Base-by-base conservation (phyloP, 139 green algal genomes). In the Mesotaenium endlicherianum region DNA sequence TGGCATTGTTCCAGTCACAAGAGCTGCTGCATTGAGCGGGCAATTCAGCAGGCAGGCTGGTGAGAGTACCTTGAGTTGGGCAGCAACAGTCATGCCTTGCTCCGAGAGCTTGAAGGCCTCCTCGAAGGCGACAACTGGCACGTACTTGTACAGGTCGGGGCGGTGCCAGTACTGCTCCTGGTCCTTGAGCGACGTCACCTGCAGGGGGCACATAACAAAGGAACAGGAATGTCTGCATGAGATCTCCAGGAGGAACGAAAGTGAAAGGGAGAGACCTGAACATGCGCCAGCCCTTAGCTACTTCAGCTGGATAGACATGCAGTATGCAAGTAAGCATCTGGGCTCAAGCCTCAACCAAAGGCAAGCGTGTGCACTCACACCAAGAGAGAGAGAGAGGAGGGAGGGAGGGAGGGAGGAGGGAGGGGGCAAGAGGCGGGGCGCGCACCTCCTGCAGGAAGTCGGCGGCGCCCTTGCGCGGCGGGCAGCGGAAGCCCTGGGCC, bases 391-490 rank as follows among this genome's bases (percentile, higher is more conserved):
- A 68, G 36, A 36, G n/a, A n/a, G n/a, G n/a, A n/a, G n/a, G n/a
- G n/a, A n/a, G n/a, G n/a, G n/a, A n/a, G n/a, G n/a, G n/a, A n/a
- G n/a, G n/a, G n/a, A n/a, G n/a, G n/a, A n/a, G n/a, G n/a, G n/a
- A n/a, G n/a, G n/a, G n/a, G n/a, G n/a, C n/a, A n/a, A n/a, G n/a
- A n/a, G n/a, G n/a, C n/a, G n/a, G n/a, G n/a, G n/a, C n/a, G n/a
- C 55, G 31, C 55, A 95, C 88, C 84, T 95, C 93, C 77, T 95
- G 93, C 87, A 95, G 74, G 77, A 97, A 96, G 58, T 94, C 91
- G 3, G 92, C 91, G 5, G 86, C 74, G 41, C 85, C 90, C 86
- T 93, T 93, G 17, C 83, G 81, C 41, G 42, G 53, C 36, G 81
- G 91, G 83, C 59, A 86, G 31, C 68, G 16, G 42, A 95, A 94